Evolutionary conservation across 2,329 filamentous ascomycete genomes (phyloP), one percentile per base, ranked within the genome.

Genomic region (Fonsecaea monophora): DNA sequence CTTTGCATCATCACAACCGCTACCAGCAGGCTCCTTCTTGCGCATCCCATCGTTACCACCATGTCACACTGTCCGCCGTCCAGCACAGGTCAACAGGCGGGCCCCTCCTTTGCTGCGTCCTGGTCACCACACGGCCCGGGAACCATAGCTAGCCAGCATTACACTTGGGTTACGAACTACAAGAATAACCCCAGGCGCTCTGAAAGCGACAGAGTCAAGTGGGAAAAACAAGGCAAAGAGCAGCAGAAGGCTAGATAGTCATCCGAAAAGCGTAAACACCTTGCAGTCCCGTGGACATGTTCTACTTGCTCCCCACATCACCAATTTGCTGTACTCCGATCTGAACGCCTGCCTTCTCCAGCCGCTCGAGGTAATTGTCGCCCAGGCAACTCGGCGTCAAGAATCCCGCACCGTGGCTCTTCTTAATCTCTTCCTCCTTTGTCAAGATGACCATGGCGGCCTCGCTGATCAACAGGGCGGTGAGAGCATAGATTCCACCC

Each of bases 371-470:
- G 69, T 78, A 83, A 5, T 77, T 75, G 71, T 83, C 79, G 6
- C 82, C 83, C 67, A 85, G 63, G 37, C 76, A 80, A 21, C 82
- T 80, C 21, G 83, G 77, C 0, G 83, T 85, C 18, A 84, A 75
- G 53, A 84, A 77, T 4, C 83, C 83, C 21, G 80, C 78, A 1
- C 80, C 76, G 21, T 82, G 77, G 32, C 77, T 75, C 62, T 77
- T 77, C 64, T 75, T 78, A 21, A 82, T 74, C 53, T 78, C 75
- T 42, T 80, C 75, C 66, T 82, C 79, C 42, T 71, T 65, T 45
- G 57, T 62, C 54, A 83, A 70, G 40, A 83, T 74, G 9, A 79
- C 76, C 76, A 82, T 79, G 0, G 81, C 82, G 5, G 80, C 81
- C 69, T 82, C 80, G 4, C 79, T 77, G 48, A 82, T 65, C 38